These are phyloP conservation scores for Ceratocystis variospora DNA, from an alignment of 2,329 filamentous ascomycete genomes.

Conservation along the genomic window DNA sequence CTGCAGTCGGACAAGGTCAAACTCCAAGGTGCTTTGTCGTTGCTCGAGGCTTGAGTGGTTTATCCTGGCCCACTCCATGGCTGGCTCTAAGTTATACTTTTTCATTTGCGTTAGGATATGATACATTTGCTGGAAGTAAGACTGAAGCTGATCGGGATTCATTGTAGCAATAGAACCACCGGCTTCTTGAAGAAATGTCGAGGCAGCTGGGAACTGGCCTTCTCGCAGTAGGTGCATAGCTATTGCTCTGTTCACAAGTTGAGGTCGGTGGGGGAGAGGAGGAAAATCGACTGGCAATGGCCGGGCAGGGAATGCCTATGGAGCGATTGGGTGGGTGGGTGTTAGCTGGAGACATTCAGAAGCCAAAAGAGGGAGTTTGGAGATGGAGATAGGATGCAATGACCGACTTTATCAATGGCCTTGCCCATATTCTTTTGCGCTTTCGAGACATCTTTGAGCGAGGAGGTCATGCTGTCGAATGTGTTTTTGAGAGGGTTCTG, in stretches of 20 bases:
- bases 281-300: constrained; percentile 47
- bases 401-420: constrained; percentile 60
- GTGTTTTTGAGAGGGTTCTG: constrained; percentile 73
- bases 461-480: constrained; percentile 66
- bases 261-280: constrained; percentile 41
- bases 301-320: constrained; percentile 57
- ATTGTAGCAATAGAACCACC: constrained; percentile 22
- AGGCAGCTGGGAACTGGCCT: constrained; percentile 79
- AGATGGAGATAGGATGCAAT: neutral
- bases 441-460: constrained; percentile 70
- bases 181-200: constrained; percentile 67
- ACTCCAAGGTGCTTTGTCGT: constrained; percentile 84
- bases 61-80: constrained; percentile 70
- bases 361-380: neutral
- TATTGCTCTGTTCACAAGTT: constrained; percentile 80
- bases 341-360: neutral
- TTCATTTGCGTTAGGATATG: constrained; percentile 47
- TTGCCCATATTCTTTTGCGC: constrained; percentile 75
- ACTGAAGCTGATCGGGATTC: constrained; percentile 45
- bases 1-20: constrained; percentile 80
- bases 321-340: constrained; percentile 20
- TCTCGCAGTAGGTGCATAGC: constrained; percentile 93
- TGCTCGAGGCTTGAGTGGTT: constrained; percentile 60
- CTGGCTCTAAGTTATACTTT: constrained; percentile 56
- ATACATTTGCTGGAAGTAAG: constrained; percentile 82